Evolutionary conservation across 2,329 filamentous ascomycete species (phyloP).

Genomic region (Thelonectria blattea): DNA sequence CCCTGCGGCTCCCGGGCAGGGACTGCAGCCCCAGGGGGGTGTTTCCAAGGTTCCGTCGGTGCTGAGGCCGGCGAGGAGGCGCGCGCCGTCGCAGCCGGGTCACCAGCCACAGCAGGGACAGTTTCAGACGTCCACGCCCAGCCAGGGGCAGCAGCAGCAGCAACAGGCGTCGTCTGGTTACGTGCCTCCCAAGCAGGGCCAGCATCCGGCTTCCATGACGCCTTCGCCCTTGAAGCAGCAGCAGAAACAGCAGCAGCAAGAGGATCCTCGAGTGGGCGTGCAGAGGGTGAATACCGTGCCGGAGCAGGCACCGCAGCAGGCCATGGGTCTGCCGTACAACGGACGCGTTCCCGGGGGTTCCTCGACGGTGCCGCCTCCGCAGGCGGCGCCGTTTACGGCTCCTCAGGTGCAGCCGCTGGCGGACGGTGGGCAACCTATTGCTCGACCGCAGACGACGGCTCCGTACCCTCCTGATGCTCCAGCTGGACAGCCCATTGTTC

Average conservation of each 20-base stretch:
- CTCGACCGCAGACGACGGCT: too few species aligned
- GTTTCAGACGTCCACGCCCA: background rate
- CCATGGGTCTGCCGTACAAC: conserved; percentile 22
- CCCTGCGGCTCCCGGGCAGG: conserved; percentile 1
- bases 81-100: conserved; percentile 19
- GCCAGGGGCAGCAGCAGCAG: conserved; percentile 1
- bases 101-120: conserved; percentile 18
- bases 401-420: conserved; percentile 24
- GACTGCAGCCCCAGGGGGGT: background rate
- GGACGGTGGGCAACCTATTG: too few species aligned
- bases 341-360: conserved; percentile 24
- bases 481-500: too few species aligned
- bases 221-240: conserved; percentile 30
- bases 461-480: too few species aligned
- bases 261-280: conserved; percentile 27
- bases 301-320: conserved; percentile 25
- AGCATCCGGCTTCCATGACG: conserved; percentile 36
- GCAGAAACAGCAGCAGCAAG: conserved; percentile 15
- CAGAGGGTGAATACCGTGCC: conserved; percentile 35
- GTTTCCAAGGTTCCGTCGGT: conserved; percentile 20
- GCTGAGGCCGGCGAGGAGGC: conserved; percentile 17
- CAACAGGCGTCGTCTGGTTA: conserved; percentile 21
- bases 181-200: conserved; percentile 31
- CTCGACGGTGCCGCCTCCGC: conserved; percentile 28
- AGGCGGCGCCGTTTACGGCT: conserved; percentile 25